phyloP scores from a whole-genome alignment of 768 basidiomycete species.

The Russula griseocarnosa region DNA sequence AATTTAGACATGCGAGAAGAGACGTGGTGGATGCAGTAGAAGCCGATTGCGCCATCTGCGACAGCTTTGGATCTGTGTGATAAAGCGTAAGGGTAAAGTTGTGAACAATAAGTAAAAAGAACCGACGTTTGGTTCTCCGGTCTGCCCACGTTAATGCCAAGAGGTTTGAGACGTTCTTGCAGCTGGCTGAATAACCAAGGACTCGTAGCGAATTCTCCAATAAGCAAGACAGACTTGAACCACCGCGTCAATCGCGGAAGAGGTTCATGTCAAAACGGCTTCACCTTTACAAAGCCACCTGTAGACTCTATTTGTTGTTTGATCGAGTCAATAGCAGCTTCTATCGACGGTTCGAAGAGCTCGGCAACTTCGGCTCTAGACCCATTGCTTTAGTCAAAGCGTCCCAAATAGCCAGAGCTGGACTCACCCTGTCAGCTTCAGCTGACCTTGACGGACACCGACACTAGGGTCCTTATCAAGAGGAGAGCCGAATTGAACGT shows the following conservation, averaged over 20 bases:
- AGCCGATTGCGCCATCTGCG: conserved; percentile 78
- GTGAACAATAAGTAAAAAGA: not conserved
- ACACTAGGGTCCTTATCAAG: conserved; percentile 67
- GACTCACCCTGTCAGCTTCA: conserved; percentile 64
- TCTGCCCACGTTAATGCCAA: conserved; percentile 59
- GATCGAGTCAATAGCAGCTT: conserved; percentile 67
- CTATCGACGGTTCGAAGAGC: conserved; percentile 74
- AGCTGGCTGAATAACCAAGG: conserved; percentile 76
- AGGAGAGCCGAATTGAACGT: conserved; percentile 72
- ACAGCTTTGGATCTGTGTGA: conserved; percentile 70
- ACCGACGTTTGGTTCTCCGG: conserved; percentile 77
- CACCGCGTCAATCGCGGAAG: not conserved
- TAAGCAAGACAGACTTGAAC: conserved; percentile 65
- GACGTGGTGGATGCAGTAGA: conserved; percentile 82
- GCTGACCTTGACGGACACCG: conserved; percentile 67
- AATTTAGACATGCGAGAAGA: conserved; percentile 73
- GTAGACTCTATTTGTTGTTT: conserved; percentile 67
- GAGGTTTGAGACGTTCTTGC: conserved; percentile 58
- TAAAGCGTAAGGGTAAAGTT: conserved; percentile 10
- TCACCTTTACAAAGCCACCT: conserved; percentile 60
- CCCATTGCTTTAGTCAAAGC: not conserved
- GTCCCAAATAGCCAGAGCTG: not conserved
- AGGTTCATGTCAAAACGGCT: conserved; percentile 7
- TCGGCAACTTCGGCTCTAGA: conserved; percentile 53
- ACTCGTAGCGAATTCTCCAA: conserved; percentile 80